Conservation (phyloP, 2,329 filamentous ascomycete genomes). For the Zarea fungicola region DNA sequence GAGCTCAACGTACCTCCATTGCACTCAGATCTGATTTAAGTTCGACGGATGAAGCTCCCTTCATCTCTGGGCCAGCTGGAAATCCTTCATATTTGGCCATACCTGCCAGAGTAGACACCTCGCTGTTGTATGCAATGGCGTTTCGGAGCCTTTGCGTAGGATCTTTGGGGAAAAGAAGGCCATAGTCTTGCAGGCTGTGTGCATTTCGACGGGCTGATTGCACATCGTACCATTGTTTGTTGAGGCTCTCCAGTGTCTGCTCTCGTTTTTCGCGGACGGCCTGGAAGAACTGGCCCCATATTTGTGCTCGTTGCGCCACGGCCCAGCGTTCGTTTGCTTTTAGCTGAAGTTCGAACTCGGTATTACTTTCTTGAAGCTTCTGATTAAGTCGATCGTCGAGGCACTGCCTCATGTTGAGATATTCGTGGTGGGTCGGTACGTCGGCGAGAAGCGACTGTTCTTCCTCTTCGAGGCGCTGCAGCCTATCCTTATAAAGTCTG, state of each 20-base stretch:
- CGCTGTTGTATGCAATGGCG: constrained; percentile 87
- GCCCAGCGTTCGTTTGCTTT: constrained; percentile 68
- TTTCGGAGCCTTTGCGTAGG: constrained; percentile 74
- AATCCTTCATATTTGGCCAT: constrained; percentile 95
- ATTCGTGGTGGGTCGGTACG: constrained; percentile 79
- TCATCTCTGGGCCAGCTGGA: constrained; percentile 84
- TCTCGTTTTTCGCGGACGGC: constrained; percentile 78
- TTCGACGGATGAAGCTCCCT: constrained; percentile 64
- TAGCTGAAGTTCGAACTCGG: constrained; percentile 67
- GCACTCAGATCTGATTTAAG: constrained; percentile 82
- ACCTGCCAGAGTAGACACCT: constrained; percentile 86
- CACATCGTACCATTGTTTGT: constrained; percentile 87
- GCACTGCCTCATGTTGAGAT: constrained; percentile 82
- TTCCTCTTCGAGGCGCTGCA: constrained; percentile 72
- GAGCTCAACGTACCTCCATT: constrained; percentile 62
- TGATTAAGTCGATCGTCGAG: constrained; percentile 77
- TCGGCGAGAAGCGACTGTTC: constrained; percentile 56
- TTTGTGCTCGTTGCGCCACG: constrained; percentile 76
- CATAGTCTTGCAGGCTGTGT: constrained; percentile 74
- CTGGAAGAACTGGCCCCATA: constrained; percentile 89
- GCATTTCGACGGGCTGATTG: constrained; percentile 82
- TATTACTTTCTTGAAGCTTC: constrained; percentile 71
- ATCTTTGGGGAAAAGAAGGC: constrained; percentile 72
- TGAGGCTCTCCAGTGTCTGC: constrained; percentile 70
- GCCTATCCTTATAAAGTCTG: constrained; percentile 82